A percentile compares a stretch with the other conserved stretches of the same genome.
Conservation (phyloP, 306 rosid species). For the Quercus dentata region DNA sequence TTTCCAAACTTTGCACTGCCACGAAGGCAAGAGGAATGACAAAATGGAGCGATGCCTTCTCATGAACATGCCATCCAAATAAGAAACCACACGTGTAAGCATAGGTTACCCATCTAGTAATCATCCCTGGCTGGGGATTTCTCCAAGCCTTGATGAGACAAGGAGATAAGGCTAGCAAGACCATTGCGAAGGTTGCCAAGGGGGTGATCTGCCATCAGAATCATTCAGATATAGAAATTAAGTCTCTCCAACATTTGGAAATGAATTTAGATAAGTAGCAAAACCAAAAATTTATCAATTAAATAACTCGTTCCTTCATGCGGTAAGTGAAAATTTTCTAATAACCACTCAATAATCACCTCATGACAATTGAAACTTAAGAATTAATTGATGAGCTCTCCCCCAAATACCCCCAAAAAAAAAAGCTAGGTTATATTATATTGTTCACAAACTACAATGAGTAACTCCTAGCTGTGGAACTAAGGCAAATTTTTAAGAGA, state of each 20-base stretch:
- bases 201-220: constrained; percentile 74
- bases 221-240: constrained; percentile 17
- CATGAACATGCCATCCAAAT: constrained; percentile 99
- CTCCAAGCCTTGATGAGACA: constrained; percentile 85
- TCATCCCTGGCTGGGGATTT: constrained; percentile 70
- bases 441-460: background rate
- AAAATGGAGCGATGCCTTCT: constrained; percentile 93
- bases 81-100: constrained; percentile 89
- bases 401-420: too few relatives aligned
- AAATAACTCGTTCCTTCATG: background rate
- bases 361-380: background rate
- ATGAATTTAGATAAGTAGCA: background rate
- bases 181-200: constrained; percentile 54
- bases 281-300: background rate
- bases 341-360: background rate
- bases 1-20: constrained; percentile 58
- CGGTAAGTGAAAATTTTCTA: background rate
- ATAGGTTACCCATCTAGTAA: constrained; percentile 82
- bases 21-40: constrained; percentile 76
- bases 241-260: background rate
- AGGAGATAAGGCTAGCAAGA: constrained; percentile 81
- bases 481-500: background rate
- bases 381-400: background rate
- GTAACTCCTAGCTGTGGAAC: background rate
- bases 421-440: background rate